A percentile compares a stretch with the other conserved stretches of the same genome.
phyloP scores from a whole-genome alignment of 176 grass and related monocot genomes.

The Rhynchospora breviuscula region DNA sequence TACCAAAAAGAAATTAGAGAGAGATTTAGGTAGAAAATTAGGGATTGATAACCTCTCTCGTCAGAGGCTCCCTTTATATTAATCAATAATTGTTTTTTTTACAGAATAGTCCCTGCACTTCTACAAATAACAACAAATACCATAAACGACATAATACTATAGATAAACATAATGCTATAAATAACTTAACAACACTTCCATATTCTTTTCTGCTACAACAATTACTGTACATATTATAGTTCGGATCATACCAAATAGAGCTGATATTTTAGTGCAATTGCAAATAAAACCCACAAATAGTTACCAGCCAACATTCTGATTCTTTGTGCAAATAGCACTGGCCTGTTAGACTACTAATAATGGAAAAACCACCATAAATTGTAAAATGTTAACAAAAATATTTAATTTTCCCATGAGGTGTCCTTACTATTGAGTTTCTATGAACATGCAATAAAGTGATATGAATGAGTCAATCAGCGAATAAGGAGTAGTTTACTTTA shows the following conservation, averaged over 20 bases:
- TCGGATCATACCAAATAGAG: not conserved
- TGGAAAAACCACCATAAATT: not conserved
- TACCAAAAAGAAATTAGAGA: too few relatives aligned
- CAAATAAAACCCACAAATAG: not conserved
- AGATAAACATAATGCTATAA: too few relatives aligned
- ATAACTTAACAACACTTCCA: too few relatives aligned
- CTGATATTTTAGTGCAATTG: constrained; percentile 7
- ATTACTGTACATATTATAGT: not conserved
- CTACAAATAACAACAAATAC: too few relatives aligned
- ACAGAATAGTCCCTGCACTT: too few relatives aligned
- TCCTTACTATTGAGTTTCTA: not conserved
- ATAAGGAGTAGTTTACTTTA: not conserved
- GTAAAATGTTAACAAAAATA: not conserved
- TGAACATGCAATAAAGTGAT: not conserved
- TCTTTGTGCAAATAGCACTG: not conserved
- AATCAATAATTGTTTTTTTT: too few relatives aligned
- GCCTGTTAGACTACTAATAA: not conserved
- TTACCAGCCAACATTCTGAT: not conserved
- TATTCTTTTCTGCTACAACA: not conserved
- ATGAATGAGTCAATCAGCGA: not conserved
- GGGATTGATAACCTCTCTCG: too few relatives aligned
- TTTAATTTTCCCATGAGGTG: not conserved
- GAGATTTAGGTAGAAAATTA: too few relatives aligned
- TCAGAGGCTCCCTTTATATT: too few relatives aligned
- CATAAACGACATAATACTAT: too few relatives aligned